Evolutionary conservation across 371 early-diverging fungal species (phyloP).

Genomic region (Rhizomucor pusillus): DNA sequence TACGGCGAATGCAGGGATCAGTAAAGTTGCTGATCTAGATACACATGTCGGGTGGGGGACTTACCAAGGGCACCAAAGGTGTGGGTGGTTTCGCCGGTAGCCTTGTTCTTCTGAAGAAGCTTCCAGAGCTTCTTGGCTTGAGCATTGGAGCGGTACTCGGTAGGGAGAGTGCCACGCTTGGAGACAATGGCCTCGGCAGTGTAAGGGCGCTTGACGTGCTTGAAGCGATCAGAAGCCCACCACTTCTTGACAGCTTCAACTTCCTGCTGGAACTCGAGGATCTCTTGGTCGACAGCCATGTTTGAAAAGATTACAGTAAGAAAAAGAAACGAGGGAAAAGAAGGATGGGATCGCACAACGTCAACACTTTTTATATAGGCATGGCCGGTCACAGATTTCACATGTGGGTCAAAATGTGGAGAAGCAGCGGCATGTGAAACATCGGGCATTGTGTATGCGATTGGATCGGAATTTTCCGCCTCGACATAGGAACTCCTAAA

Average conservation of each 20-base stretch:
- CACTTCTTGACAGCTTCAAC: conserved; percentile 81
- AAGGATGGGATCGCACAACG: conserved; percentile 1
- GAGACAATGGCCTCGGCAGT: conserved; percentile 87
- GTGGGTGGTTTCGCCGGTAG: conserved; percentile 77
- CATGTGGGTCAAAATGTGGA: no score
- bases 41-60: conserved; percentile 46
- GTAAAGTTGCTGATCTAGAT: background rate
- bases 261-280: conserved; percentile 36
- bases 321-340: conserved; percentile 1
- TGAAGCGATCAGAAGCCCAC: conserved; percentile 90
- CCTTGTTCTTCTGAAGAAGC: conserved; percentile 78
- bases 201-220: conserved; percentile 85
- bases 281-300: conserved; percentile 19
- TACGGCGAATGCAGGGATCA: background rate
- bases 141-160: conserved; percentile 79
- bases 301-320: background rate
- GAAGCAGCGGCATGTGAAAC: no score
- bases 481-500: no score
- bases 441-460: no score
- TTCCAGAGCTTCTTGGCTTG: conserved; percentile 95
- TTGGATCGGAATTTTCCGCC: no score
- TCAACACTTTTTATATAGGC: background rate
- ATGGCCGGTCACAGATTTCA: no score
- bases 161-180: conserved; percentile 85
- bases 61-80: conserved; percentile 93